Percentiles rank a stretch among this genome's conserved stretches.
These are phyloP conservation scores for Triticum monococcum DNA, from an alignment of 176 grass and related monocot genomes.

Conservation along the genomic window DNA sequence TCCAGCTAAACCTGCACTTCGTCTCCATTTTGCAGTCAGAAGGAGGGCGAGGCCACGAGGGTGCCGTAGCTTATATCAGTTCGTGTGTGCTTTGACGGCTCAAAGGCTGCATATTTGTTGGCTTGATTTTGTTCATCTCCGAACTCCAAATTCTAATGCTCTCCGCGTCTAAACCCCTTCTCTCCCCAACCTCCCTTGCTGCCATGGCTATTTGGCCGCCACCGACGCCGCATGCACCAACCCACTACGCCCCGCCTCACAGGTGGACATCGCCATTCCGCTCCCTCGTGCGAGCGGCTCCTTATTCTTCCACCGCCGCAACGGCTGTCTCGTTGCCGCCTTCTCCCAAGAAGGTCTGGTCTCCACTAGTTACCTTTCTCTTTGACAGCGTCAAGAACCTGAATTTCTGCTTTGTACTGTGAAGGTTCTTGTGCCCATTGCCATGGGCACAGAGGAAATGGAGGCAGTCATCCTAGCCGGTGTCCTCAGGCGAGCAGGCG, in stretches of 20 bases:
- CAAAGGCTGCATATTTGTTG: too few relatives aligned
- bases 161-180: background rate
- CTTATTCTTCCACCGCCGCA: background rate
- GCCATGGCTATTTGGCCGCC: background rate
- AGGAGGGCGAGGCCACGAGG: too few relatives aligned
- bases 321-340: background rate
- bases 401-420: background rate
- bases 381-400: background rate
- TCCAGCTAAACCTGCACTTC: too few relatives aligned
- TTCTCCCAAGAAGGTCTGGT: slow-evolving; percentile 43
- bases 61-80: too few relatives aligned
- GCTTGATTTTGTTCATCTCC: too few relatives aligned
- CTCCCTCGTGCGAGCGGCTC: background rate
- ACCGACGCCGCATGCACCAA: background rate
- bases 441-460: slow-evolving; percentile 93
- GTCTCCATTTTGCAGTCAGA: too few relatives aligned
- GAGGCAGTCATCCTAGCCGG: slow-evolving; percentile 67
- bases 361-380: background rate
- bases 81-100: too few relatives aligned
- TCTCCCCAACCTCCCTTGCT: background rate
- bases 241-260: background rate
- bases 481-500: slow-evolving; percentile 75
- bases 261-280: background rate
- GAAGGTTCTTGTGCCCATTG: slow-evolving; percentile 84
- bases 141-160: slow-evolving; percentile 16